A percentile compares a stretch with the other conserved stretches of the same genome.
Evolutionary conservation across 2,329 filamentous ascomycete genomes (phyloP).

Genomic region (Pestalotiopsis sp.): DNA sequence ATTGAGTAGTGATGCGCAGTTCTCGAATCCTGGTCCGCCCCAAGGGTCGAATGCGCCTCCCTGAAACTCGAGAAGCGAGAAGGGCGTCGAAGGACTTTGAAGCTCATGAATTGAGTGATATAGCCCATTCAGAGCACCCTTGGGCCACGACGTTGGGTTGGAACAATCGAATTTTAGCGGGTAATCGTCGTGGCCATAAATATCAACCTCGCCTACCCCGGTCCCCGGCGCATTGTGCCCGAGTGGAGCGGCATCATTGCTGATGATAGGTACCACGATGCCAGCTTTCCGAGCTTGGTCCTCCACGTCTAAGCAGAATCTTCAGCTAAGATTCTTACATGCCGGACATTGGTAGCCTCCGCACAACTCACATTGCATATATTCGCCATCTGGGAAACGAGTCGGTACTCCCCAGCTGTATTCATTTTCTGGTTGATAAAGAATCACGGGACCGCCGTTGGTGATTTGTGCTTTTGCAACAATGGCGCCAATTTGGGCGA

Average conservation of each 20-base stretch:
- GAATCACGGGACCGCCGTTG: conserved; percentile 76
- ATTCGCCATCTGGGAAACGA: conserved; percentile 62
- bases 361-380: conserved; percentile 55
- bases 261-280: conserved; percentile 74
- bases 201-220: conserved; percentile 43
- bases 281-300: conserved; percentile 68
- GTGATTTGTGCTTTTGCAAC: conserved; percentile 79
- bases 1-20: conserved; percentile 64
- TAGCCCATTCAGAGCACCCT: conserved; percentile 53
- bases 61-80: conserved; percentile 54
- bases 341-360: background rate
- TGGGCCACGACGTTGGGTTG: conserved; percentile 54
- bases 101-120: conserved; percentile 55
- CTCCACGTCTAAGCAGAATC: conserved; percentile 50
- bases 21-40: conserved; percentile 69
- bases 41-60: conserved; percentile 74
- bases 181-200: conserved; percentile 39
- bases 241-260: conserved; percentile 65
- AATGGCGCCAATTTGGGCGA: conserved; percentile 60
- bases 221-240: conserved; percentile 62
- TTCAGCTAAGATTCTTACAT: background rate
- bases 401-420: conserved; percentile 48
- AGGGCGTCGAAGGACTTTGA: conserved; percentile 66
- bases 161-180: conserved; percentile 44
- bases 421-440: conserved; percentile 81